phyloP scores from a whole-genome alignment of 2,329 filamentous ascomycete genomes.

The Microdochium bolleyi region DNA sequence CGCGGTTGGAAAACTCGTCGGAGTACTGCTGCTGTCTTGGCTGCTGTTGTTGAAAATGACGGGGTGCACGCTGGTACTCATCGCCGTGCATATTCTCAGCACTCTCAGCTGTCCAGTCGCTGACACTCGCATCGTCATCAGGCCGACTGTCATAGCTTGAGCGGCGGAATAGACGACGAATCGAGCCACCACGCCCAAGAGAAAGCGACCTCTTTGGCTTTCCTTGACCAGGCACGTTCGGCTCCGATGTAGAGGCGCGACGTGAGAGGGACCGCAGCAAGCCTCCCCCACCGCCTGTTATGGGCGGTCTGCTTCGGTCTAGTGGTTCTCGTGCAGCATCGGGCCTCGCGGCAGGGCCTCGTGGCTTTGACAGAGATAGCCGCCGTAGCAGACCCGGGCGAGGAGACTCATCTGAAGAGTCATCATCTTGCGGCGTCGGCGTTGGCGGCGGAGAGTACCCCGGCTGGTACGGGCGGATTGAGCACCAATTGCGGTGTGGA shows the following conservation, averaged over 20 bases:
- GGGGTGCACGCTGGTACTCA: conserved; percentile 3
- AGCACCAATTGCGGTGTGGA: conserved; percentile 91
- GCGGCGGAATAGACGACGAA: conserved; percentile 33
- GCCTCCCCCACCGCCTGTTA: conserved; percentile 34
- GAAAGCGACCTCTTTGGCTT: conserved; percentile 52
- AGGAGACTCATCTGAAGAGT: conserved; percentile 17
- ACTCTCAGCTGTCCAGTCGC: conserved; percentile 39
- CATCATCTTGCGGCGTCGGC: conserved; percentile 45
- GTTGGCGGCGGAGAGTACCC: conserved; percentile 66
- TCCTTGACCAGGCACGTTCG: conserved; percentile 22
- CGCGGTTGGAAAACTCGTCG: background rate
- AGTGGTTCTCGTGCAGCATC: conserved; percentile 26
- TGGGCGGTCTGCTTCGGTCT: conserved; percentile 37
- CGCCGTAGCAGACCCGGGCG: conserved; percentile 34
- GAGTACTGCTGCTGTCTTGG: background rate
- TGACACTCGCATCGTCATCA: conserved; percentile 48
- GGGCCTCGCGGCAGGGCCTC: conserved; percentile 24
- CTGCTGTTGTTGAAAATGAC: background rate
- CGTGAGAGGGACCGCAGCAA: conserved; percentile 38
- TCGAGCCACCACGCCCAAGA: conserved; percentile 45
- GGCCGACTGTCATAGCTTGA: conserved; percentile 25
- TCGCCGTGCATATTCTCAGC: conserved; percentile 24
- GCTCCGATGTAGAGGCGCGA: conserved; percentile 26
- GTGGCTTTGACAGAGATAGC: conserved; percentile 30
- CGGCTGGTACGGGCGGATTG: conserved; percentile 77